Conservation (phyloP, 2,329 filamentous ascomycete genomes). For the Microcyclospora pomicola region DNA sequence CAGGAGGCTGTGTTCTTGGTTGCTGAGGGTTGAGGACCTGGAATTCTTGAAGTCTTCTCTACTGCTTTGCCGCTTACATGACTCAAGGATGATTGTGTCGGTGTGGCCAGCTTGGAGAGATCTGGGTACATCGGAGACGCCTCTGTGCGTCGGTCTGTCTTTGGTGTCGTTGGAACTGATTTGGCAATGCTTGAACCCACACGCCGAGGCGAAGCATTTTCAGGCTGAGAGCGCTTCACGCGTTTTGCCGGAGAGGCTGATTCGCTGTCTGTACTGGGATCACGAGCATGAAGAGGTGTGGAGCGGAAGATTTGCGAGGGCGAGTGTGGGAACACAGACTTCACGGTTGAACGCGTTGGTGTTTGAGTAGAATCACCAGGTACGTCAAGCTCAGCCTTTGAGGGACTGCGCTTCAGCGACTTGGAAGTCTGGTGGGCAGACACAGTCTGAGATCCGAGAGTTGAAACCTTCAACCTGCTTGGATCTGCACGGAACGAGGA, state of each 20-base stretch:
- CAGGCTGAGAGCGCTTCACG: slow-evolving; percentile 38
- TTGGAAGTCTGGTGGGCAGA: slow-evolving; percentile 11
- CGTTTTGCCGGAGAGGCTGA: slow-evolving; percentile 50
- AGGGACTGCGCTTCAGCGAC: slow-evolving; percentile 40
- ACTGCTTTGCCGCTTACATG: slow-evolving; percentile 42
- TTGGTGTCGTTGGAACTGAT: slow-evolving; percentile 29
- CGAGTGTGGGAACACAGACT: no score
- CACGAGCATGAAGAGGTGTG: no score
- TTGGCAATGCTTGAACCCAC: slow-evolving; percentile 44
- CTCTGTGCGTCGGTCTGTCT: slow-evolving; percentile 35
- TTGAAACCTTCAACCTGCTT: slow-evolving; percentile 3
- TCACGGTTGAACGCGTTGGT: no score
- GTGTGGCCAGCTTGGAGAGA: slow-evolving; percentile 52
- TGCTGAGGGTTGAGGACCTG: slow-evolving; percentile 8
- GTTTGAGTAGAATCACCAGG: slow-evolving; percentile 17
- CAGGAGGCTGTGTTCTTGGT: slow-evolving; percentile 8
- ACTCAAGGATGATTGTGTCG: slow-evolving; percentile 61
- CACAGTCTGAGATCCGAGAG: slow-evolving; percentile 1
- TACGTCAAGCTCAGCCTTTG: slow-evolving; percentile 53
- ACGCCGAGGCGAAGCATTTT: slow-evolving; percentile 35
- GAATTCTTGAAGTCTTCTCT: slow-evolving; percentile 23
- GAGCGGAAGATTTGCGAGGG: no score
- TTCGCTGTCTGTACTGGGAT: no score
- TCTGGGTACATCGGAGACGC: slow-evolving; percentile 34
- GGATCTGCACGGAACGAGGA: slow-evolving; percentile 52